Evolutionary conservation across 2,329 filamentous ascomycete species (phyloP).

Genomic region (Pseudogymnoascus sp.): DNA sequence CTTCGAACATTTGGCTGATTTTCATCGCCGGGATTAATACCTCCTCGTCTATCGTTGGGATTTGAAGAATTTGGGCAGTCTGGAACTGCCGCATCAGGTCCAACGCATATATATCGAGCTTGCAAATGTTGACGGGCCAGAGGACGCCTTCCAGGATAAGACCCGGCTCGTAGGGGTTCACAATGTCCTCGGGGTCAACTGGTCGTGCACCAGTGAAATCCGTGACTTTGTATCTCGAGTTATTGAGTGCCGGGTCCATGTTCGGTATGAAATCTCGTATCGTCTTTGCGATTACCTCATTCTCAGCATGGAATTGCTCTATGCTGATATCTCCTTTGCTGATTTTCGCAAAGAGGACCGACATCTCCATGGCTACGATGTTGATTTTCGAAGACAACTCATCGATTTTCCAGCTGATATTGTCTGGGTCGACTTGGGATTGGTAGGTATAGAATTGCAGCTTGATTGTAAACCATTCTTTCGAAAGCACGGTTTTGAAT

Average conservation of each 20-base stretch:
- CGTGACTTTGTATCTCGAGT: constrained; percentile 55
- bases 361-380: constrained; percentile 72
- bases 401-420: constrained; percentile 60
- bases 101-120: constrained; percentile 71
- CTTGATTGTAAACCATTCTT: constrained; percentile 61
- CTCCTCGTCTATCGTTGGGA: constrained; percentile 45
- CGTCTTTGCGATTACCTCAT: constrained; percentile 43
- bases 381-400: constrained; percentile 59
- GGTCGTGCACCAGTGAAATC: constrained; percentile 51
- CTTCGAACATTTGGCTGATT: constrained; percentile 73
- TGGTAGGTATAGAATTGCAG: constrained; percentile 54
- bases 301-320: constrained; percentile 58
- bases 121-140: constrained; percentile 67
- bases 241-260: constrained; percentile 55
- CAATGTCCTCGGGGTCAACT: constrained; percentile 56
- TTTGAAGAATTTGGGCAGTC: constrained; percentile 48
- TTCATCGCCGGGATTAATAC: constrained; percentile 52
- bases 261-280: constrained; percentile 45
- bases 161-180: constrained; percentile 64
- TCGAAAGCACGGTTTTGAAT: constrained; percentile 63
- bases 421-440: constrained; percentile 50
- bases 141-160: constrained; percentile 63
- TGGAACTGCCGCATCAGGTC: constrained; percentile 73
- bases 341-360: constrained; percentile 65
- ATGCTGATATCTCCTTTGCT: constrained; percentile 56